phyloP scores from a whole-genome alignment of 2,329 filamentous ascomycete genomes.

The Nemania serpens region DNA sequence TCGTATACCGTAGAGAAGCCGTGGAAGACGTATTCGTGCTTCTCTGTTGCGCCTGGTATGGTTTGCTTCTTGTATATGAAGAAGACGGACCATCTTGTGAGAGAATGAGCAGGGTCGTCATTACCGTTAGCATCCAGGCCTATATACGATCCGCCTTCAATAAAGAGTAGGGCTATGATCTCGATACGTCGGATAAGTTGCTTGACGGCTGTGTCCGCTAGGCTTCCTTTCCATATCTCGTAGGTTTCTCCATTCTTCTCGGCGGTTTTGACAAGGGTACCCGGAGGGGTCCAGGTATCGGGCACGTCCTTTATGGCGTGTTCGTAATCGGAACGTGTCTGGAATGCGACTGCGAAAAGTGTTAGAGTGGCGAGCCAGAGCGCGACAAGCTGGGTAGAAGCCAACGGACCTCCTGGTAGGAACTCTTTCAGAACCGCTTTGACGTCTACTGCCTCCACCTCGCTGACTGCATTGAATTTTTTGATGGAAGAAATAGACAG shows the following conservation, averaged over 20 bases:
- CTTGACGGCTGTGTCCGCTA: conserved; percentile 71
- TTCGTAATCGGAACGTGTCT: conserved; percentile 65
- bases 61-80: conserved; percentile 75
- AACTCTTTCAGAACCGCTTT: conserved; percentile 65
- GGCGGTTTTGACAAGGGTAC: conserved; percentile 70
- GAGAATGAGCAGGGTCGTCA: conserved; percentile 72
- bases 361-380: conserved; percentile 24
- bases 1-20: conserved; percentile 92
- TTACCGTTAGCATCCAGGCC: conserved; percentile 50
- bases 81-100: conserved; percentile 90
- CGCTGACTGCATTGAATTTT: conserved; percentile 71
- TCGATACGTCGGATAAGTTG: conserved; percentile 80
- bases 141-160: conserved; percentile 87
- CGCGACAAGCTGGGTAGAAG: background rate
- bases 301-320: conserved; percentile 54
- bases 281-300: conserved; percentile 71
- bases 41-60: conserved; percentile 45
- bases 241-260: conserved; percentile 65
- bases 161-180: conserved; percentile 82
- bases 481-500: conserved; percentile 72
- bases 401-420: conserved; percentile 65
- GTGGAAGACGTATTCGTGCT: conserved; percentile 75
- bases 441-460: conserved; percentile 72
- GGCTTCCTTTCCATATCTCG: conserved; percentile 81
- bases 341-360: conserved; percentile 64